Conservation (phyloP, 2,329 filamentous ascomycete species). For the Alternaria triticina region DNA sequence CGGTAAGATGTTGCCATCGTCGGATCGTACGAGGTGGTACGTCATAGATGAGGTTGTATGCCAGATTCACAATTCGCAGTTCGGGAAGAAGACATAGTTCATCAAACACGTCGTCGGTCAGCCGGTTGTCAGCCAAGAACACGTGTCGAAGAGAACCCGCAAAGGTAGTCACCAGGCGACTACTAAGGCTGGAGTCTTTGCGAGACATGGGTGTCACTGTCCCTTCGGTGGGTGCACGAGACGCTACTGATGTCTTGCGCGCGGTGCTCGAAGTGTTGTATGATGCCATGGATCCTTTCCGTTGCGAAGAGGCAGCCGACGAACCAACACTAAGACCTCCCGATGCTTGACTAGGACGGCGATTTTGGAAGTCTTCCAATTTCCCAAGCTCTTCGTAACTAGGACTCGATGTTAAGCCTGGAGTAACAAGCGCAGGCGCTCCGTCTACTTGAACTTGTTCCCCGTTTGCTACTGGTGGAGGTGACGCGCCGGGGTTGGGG, state of each 20-base stretch:
- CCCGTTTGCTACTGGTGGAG: constrained; percentile 56
- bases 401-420: constrained; percentile 58
- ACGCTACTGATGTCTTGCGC: constrained; percentile 83
- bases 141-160: constrained; percentile 82
- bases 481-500: constrained; percentile 79
- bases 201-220: constrained; percentile 66
- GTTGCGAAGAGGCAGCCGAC: constrained; percentile 67
- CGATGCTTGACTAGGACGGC: constrained; percentile 86
- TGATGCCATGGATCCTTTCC: constrained; percentile 86
- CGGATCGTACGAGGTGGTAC: constrained; percentile 87
- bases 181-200: constrained; percentile 89
- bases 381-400: constrained; percentile 80
- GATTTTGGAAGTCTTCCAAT: constrained; percentile 66
- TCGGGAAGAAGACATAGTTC: constrained; percentile 84
- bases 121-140: constrained; percentile 89
- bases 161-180: constrained; percentile 83
- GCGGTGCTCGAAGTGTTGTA: constrained; percentile 59
- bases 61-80: constrained; percentile 86
- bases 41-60: constrained; percentile 93
- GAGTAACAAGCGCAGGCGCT: constrained; percentile 56
- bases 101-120: constrained; percentile 95
- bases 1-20: constrained; percentile 86
- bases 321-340: constrained; percentile 74
- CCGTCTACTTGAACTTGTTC: constrained; percentile 43
- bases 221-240: constrained; percentile 66